Conservation (phyloP, 176 grass and related monocot genomes). For the Ampelocalamus luodianensis region DNA sequence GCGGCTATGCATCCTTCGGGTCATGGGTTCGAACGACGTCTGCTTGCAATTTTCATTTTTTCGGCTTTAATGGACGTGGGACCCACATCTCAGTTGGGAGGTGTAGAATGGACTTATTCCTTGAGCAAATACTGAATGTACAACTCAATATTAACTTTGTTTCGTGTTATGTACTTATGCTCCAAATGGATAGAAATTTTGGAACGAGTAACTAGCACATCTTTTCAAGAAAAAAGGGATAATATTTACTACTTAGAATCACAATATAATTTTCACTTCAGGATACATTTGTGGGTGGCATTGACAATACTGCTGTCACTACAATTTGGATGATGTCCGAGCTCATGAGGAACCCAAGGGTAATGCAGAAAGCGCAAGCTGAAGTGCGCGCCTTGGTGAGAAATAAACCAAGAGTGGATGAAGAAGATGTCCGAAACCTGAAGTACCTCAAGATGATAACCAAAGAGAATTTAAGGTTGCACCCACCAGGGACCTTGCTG, state of each 20-base stretch:
- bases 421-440: conserved; percentile 32
- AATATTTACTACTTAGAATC: background rate
- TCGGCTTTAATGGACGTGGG: no score
- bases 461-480: conserved; percentile 57
- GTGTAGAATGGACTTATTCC: no score
- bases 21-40: no score
- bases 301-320: conserved; percentile 43
- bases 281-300: conserved; percentile 50
- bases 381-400: conserved; percentile 10
- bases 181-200: no score
- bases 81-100: no score
- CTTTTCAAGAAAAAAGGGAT: no score
- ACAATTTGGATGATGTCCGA: conserved; percentile 52
- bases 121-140: no score
- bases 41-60: no score
- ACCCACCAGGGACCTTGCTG: conserved; percentile 38
- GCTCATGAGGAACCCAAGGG: conserved; percentile 51
- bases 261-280: conserved; percentile 6
- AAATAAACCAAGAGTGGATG: conserved; percentile 34
- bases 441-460: conserved; percentile 57
- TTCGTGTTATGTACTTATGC: no score
- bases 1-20: no score
- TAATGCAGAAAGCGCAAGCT: conserved; percentile 34
- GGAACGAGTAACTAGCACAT: no score
- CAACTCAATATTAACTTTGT: no score